Base-by-base conservation (phyloP, 2,329 filamentous ascomycete genomes). In the Cercospora zeae-maydis region DNA sequence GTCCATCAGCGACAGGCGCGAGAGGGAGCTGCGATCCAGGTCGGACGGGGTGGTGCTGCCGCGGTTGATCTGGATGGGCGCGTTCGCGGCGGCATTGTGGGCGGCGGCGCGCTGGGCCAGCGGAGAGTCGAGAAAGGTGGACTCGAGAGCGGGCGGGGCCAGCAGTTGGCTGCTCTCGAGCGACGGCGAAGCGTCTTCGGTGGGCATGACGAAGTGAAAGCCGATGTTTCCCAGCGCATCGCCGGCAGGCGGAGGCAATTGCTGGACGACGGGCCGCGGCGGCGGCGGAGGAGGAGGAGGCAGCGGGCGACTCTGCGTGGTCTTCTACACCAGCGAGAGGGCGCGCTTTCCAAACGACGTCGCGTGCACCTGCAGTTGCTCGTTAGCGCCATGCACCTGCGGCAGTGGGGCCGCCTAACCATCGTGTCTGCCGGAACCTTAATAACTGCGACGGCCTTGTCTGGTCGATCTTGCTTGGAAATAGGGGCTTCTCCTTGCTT, bases 21-120 rank as follows among this genome's bases (percentile, higher is more conserved):
- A 47, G 19, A 49, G 39, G 6, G 56, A 58, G 56, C 56, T 34
- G 27, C 56, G 56, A 30, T 58, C 56, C 47, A 52, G 47, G 47
- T 52, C 47, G 14, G 24, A 30, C 24, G 47, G 47, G 14, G 47
- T 30, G 47, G 30, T 33, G 24, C 47, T 52, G 47, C 47, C 47
- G 1, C 47, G 24, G 27, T 52, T 52, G 47, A 52, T 30, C 1
- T 30, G 47, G 47, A 52, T 52, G n/a, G 24, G 24, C 24, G 47
- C 47, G n/a, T 52, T n/a, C 24, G 27, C 19, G 14, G 30, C 47
- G 14, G 47, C 47, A 52, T 27, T 21, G 24, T 56, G 31, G 33
- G 53, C 33, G 34, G 33, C 33, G 58, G 34, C 49, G 36, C 36
- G 58, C 19, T 31, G 31, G 47, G 47, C 49, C 16, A 45, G 45